Conservation (phyloP, 164 flowering plant species). For the Pachysandra terminalis region DNA sequence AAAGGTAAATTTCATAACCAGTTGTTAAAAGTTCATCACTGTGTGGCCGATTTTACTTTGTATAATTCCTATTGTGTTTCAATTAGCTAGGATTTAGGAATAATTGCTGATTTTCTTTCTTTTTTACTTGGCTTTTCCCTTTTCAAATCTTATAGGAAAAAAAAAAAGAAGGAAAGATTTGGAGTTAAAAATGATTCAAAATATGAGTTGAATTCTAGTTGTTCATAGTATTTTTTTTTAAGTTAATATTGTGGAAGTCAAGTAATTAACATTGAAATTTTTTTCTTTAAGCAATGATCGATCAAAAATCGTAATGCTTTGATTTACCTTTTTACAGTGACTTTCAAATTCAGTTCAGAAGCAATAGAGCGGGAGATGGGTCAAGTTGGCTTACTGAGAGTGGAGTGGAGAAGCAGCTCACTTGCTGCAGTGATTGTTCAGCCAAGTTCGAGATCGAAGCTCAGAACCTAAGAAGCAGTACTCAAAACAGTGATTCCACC, state of each 20-base stretch:
- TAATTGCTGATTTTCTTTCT: not conserved
- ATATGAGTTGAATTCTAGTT: not conserved
- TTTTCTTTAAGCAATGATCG: too few species aligned
- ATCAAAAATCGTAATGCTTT: not conserved
- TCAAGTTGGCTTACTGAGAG: constrained; percentile 27
- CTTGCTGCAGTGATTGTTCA: constrained; percentile 52
- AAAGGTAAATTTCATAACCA: constrained; percentile 49
- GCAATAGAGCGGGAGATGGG: constrained; percentile 39
- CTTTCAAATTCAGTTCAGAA: constrained; percentile 31
- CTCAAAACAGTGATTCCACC: constrained; percentile 32
- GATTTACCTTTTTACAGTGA: constrained; percentile 28
- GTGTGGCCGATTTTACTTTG: not conserved
- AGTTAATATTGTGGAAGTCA: too few species aligned
- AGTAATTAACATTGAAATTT: too few species aligned
- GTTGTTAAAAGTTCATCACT: constrained; percentile 4
- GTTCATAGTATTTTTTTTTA: not conserved
- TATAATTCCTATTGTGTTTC: not conserved
- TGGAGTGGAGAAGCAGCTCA: constrained; percentile 40
- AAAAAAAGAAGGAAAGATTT: too few species aligned
- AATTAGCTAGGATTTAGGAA: not conserved
- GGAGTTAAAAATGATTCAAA: too few species aligned
- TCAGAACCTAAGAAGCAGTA: constrained; percentile 31
- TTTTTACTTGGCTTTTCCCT: not conserved
- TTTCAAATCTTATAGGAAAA: too few species aligned
- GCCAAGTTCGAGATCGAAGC: constrained; percentile 50